Percentiles rank a stretch among this genome's conserved stretches.
These are phyloP conservation scores for Beauveria caledonica DNA, from an alignment of 2,329 filamentous ascomycete genomes.

Conservation along the genomic window DNA sequence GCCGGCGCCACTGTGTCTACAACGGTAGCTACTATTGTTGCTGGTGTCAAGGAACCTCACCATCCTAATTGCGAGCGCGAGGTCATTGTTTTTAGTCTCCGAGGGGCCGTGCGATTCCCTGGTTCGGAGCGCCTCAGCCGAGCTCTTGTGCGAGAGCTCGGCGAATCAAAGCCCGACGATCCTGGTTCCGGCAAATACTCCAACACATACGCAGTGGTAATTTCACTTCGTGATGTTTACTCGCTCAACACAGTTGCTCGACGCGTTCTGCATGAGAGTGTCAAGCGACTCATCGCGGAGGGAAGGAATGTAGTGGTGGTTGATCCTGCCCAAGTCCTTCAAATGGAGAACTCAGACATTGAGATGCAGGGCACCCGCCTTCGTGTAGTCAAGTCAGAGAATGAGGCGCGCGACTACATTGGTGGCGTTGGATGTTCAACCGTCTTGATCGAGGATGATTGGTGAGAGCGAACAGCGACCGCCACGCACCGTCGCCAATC, in stretches of 20 bases:
- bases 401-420: conserved; percentile 21
- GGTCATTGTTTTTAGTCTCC: conserved; percentile 24
- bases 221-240: conserved; percentile 25
- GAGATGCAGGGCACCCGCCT: conserved; percentile 10
- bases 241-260: conserved; percentile 24
- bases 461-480: conserved; percentile 4
- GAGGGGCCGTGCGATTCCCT: conserved; percentile 26
- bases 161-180: conserved; percentile 15
- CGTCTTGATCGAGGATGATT: conserved; percentile 18
- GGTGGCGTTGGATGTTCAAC: conserved; percentile 23
- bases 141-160: conserved; percentile 22
- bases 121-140: conserved; percentile 26
- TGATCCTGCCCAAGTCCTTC: conserved; percentile 21
- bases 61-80: conserved; percentile 20
- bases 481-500: too few relatives aligned
- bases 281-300: conserved; percentile 18
- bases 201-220: conserved; percentile 23
- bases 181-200: conserved; percentile 19
- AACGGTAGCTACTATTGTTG: conserved; percentile 22
- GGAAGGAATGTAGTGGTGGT: conserved; percentile 23
- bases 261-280: conserved; percentile 22
- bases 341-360: conserved; percentile 13
- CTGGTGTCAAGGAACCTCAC: conserved; percentile 19
- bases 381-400: conserved; percentile 19
- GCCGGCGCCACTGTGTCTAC: conserved; percentile 22